These are phyloP conservation scores for Rusavskia elegans DNA, from an alignment of 495 filamentous ascomycete species.

Conservation along the genomic window DNA sequence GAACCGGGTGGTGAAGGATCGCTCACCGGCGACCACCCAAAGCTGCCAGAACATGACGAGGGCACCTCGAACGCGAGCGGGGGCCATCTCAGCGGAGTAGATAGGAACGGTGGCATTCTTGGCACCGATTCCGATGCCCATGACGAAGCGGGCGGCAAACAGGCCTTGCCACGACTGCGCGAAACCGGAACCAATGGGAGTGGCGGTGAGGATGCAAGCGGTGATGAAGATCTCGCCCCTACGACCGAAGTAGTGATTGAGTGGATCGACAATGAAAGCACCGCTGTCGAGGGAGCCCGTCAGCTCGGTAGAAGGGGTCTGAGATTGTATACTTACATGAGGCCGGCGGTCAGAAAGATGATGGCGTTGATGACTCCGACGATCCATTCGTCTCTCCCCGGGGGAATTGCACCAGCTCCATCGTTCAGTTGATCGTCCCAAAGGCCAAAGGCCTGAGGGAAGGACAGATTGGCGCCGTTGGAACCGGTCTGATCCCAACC, in stretches of 20 bases:
- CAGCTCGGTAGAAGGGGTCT: too few relatives aligned
- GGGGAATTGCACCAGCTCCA: neutral
- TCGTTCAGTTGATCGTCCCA: too few relatives aligned
- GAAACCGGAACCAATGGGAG: constrained; percentile 16
- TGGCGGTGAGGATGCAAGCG: constrained; percentile 30
- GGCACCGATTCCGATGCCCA: constrained; percentile 43
- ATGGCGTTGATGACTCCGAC: constrained; percentile 26
- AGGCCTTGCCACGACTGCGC: constrained; percentile 1
- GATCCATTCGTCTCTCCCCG: constrained; percentile 18
- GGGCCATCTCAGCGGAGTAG: constrained; percentile 38
- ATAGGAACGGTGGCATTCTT: constrained; percentile 42
- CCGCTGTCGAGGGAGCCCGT: constrained; percentile 29
- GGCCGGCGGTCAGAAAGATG: constrained; percentile 21
- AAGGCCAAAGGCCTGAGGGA: constrained; percentile 32
- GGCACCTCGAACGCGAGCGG: constrained; percentile 31
- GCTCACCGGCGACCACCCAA: constrained; percentile 10
- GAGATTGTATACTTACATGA: constrained; percentile 16
- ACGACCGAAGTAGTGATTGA: constrained; percentile 32
- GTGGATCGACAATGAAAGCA: constrained; percentile 28
- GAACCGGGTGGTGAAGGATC: neutral
- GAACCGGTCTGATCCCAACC: constrained; percentile 57
- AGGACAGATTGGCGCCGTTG: constrained; percentile 57
- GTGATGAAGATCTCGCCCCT: constrained; percentile 40
- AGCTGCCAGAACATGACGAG: constrained; percentile 50
- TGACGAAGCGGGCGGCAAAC: constrained; percentile 35